Evolutionary conservation across 495 filamentous ascomycete species (phyloP).

Genomic region (Aspergillus asperescens): DNA sequence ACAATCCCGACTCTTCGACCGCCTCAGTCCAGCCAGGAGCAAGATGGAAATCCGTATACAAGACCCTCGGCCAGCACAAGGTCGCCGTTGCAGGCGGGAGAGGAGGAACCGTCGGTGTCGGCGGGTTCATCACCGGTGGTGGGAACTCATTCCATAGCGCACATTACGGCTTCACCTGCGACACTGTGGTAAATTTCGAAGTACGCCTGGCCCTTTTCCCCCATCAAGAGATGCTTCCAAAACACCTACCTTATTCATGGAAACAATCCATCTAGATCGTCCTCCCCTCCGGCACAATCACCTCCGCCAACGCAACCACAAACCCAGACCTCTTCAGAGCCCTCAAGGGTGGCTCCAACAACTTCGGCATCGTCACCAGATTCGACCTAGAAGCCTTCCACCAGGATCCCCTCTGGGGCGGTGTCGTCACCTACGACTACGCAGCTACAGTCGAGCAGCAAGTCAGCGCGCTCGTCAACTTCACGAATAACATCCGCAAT

Average conservation of each 20-base stretch:
- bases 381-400: constrained; percentile 38
- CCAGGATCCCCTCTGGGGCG: constrained; percentile 34
- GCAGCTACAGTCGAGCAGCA: constrained; percentile 1
- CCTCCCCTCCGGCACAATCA: constrained; percentile 41
- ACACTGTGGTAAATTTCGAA: constrained; percentile 45
- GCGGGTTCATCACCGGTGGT: constrained; percentile 37
- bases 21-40: constrained; percentile 40
- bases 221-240: background rate
- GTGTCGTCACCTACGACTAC: constrained; percentile 20
- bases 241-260: too few relatives aligned
- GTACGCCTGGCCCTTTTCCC: constrained; percentile 16
- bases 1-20: constrained; percentile 28
- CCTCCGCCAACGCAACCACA: constrained; percentile 37
- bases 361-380: constrained; percentile 53
- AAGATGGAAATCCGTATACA: constrained; percentile 41
- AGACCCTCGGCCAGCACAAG: constrained; percentile 23
- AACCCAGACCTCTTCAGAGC: constrained; percentile 47
- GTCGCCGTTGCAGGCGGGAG: constrained; percentile 38
- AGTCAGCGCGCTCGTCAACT: constrained; percentile 11
- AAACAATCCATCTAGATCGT: constrained; percentile 30
- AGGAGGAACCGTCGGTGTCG: constrained; percentile 37
- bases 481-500: constrained; percentile 13
- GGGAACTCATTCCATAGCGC: constrained; percentile 40
- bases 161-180: constrained; percentile 39
- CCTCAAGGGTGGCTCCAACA: constrained; percentile 49